Percentiles rank a stretch among this genome's conserved stretches.
Evolutionary conservation across 2,329 filamentous ascomycete species (phyloP).

Genomic region (Scortechinia acanthostroma): DNA sequence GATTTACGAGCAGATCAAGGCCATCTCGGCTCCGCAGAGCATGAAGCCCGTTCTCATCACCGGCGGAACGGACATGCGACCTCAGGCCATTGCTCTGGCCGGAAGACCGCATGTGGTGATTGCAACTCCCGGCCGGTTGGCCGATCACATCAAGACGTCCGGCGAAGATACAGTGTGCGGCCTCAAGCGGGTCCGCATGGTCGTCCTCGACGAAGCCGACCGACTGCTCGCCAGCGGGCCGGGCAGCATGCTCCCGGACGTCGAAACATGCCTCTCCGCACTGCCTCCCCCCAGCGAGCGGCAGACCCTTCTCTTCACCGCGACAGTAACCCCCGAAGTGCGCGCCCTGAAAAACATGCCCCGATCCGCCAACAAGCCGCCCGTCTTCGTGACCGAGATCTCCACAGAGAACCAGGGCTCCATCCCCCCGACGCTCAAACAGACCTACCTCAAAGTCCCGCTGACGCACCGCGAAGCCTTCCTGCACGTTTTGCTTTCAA

Average conservation of each 20-base stretch:
- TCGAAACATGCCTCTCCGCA: constrained; percentile 49
- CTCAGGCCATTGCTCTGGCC: constrained; percentile 52
- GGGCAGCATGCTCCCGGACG: constrained; percentile 1
- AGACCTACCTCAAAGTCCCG: constrained; percentile 59
- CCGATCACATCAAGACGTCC: constrained; percentile 58
- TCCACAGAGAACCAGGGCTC: constrained; percentile 22
- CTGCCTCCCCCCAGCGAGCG: constrained; percentile 39
- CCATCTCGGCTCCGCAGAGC: constrained; percentile 53
- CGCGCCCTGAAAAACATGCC: constrained; percentile 46
- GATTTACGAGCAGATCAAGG: constrained; percentile 63
- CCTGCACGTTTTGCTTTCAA: constrained; percentile 57
- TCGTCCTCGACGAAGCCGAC: constrained; percentile 66
- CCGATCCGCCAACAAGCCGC: background rate
- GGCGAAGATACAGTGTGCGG: constrained; percentile 58
- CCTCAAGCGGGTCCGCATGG: constrained; percentile 46
- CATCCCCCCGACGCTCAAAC: constrained; percentile 49
- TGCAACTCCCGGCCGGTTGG: constrained; percentile 58
- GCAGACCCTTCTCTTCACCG: constrained; percentile 62
- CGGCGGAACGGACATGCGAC: constrained; percentile 58
- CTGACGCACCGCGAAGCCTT: constrained; percentile 62
- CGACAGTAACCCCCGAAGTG: constrained; percentile 61
- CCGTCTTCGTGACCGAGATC: background rate
- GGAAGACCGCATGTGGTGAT: constrained; percentile 59
- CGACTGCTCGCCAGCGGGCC: constrained; percentile 35
- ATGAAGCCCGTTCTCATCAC: constrained; percentile 60